Base-by-base conservation (phyloP, 108 stramenopile genomes). In the Cylindrotheca closterium region DNA sequence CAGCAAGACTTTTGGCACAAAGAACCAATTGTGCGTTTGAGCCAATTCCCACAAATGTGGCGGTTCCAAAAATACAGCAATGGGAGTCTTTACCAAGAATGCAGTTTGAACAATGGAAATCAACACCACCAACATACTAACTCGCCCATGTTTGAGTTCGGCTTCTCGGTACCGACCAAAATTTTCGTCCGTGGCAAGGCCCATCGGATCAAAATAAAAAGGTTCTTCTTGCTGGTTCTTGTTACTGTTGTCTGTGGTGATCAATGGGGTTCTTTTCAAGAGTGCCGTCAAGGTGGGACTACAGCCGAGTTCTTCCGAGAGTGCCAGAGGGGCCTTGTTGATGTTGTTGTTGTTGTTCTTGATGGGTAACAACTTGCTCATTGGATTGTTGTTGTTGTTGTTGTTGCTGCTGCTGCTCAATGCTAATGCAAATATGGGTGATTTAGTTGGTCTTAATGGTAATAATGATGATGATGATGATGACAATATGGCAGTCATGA, bases 131-230 rank as follows among this genome's bases (percentile, higher is more conserved):
- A 58, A 19, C 86, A 90, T 84, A 25, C 80, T 78, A 22, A 87
- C 48, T 34, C 86, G 67, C 10, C 83, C 85, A 75, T 86, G 70
- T 90, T 90, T 26, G 87, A 45, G 10, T 73, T 87, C 88, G 29
- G 79, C 62, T 68, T 86, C 85, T 25, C 86, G 74, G 30, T 75
- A 77, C 25, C 56, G 55, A 31, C 71, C 62, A 67, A 83, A 79
- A 42, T 83, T 84, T 17, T 80, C 74, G 27, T 87, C 78, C 24
- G 79, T 67, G 15, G 82, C 82, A 1, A 83, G 32, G 22, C 52
- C 60, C 12, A 79, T 32, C 4, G 78, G 78, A 65, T 79, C 78
- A 69, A 79, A 79, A 49, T 59, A 78, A 22, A 51, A 26, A 7
- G 42, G 45, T 31, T 53, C 46, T 5, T 34, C 28, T n/a, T n/a